Base-by-base conservation (phyloP, 2,329 filamentous ascomycete species). In the Aspergillus terreus region DNA sequence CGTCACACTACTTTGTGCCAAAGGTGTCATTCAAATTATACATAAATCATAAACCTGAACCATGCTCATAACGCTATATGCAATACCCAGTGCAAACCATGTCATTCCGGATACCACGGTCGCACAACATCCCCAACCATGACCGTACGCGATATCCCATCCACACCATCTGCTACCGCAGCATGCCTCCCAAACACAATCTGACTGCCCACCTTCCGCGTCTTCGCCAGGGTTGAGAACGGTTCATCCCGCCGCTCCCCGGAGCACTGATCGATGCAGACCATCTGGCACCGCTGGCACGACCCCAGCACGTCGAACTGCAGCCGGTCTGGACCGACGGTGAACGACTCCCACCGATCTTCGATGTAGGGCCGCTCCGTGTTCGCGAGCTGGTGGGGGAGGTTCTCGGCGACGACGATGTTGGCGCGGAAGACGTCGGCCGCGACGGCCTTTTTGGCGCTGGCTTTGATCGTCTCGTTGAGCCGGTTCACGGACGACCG, bases 281-380 rank as follows among this genome's bases (percentile, higher is more conserved):
- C 87, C 92, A 99, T 97, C 68, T 96, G 91, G 62, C 94, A 99
- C 53, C 94, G 78, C 54, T 90, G 82, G 64, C 94, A 99, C 3
- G 88, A 82, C 0, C 92, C 92, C 4, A 97, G 73, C 63, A 95
- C 82, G 55, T 87, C 63, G 19, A 78, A 68, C 1, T 49, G 59
- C 23, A 68, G 38, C 15, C 65, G 52, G 1, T 58, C 55, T 0
- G 61, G 54, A 0, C 87, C 88, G 51, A 96, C 87, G 7, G 73
- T 77, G 38, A 96, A 63, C 14, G 71, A 77, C 11, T 75, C 76
- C 92, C 92, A 97, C 5, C 74, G 69, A 59, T 97, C 94, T 71
- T 97, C 92, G 0, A 81, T 79, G 67, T 94, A 97, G 0, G 90
- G 78, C 23, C 79, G 70, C 52, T 80, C 76, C 4, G 67, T 64